A percentile compares a stretch with the other conserved stretches of the same genome.
These are phyloP conservation scores for Diaporthe velutina DNA, from an alignment of 2,329 filamentous ascomycete species.

Conservation along the genomic window DNA sequence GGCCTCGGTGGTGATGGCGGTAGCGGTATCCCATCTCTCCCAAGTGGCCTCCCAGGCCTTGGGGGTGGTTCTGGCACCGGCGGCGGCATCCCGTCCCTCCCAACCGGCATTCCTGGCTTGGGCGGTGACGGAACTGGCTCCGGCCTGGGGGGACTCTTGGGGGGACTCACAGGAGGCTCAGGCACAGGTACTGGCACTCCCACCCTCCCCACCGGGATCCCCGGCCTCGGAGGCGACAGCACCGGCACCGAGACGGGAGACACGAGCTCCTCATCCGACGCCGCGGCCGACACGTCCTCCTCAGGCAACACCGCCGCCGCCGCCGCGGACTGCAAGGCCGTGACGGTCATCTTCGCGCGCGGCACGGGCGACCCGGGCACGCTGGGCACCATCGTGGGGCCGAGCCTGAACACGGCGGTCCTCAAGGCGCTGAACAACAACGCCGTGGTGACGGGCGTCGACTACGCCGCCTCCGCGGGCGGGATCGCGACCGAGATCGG, in stretches of 20 bases:
- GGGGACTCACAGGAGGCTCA: not conserved
- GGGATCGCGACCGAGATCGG: constrained; percentile 41
- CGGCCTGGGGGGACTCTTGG: not conserved
- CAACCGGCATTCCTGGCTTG: not conserved
- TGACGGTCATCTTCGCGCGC: constrained; percentile 47
- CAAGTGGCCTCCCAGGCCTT: not conserved
- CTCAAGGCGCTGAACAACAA: constrained; percentile 33
- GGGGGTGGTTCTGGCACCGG: not conserved
- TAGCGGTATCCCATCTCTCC: not conserved
- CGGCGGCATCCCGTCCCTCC: not conserved
- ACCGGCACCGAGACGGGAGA: not conserved
- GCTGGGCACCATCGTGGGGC: constrained; percentile 45
- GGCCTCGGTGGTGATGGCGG: not conserved
- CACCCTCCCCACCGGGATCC: not conserved
- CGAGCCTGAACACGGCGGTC: constrained; percentile 42
- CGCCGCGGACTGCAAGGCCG: constrained; percentile 33
- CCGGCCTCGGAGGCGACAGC: not conserved
- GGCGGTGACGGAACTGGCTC: not conserved
- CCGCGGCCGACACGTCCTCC: not conserved
- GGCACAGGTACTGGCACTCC: not conserved
- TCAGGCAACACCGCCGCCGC: not conserved
- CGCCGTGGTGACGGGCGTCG: constrained; percentile 45
- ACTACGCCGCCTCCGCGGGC: constrained; percentile 43
- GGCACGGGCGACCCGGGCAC: constrained; percentile 46
- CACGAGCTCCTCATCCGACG: not conserved